phyloP scores from a whole-genome alignment of 2,329 filamentous ascomycete genomes.

The Trichoderma sp. region DNA sequence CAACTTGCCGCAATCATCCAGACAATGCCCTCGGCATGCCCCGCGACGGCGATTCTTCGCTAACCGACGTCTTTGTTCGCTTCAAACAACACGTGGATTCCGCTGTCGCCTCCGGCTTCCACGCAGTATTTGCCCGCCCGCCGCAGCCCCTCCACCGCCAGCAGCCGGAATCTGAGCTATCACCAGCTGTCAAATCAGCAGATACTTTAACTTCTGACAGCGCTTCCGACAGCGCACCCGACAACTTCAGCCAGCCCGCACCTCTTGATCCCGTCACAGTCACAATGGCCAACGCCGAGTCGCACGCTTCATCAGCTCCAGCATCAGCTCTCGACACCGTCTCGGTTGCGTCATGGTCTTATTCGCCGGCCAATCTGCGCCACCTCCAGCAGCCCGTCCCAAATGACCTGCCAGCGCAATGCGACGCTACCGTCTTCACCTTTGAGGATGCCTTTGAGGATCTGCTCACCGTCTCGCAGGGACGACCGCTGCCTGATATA shows the following conservation, averaged over 20 bases:
- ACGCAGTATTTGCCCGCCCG: slow-evolving; percentile 29
- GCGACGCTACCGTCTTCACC: slow-evolving; percentile 49
- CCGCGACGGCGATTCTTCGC: slow-evolving; percentile 30
- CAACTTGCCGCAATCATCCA: background rate
- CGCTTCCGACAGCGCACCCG: background rate
- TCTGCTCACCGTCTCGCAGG: slow-evolving; percentile 53
- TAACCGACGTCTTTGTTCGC: slow-evolving; percentile 30
- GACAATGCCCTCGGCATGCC: slow-evolving; percentile 30
- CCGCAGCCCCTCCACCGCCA: slow-evolving; percentile 13
- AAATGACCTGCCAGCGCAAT: slow-evolving; percentile 46
- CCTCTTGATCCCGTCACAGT: slow-evolving; percentile 17
- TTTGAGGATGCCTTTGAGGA: slow-evolving; percentile 64
- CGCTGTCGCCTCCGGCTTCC: slow-evolving; percentile 40
- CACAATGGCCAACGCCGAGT: slow-evolving; percentile 21
- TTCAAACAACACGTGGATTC: slow-evolving; percentile 42
- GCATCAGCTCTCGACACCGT: slow-evolving; percentile 30
- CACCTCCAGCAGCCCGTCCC: slow-evolving; percentile 54
- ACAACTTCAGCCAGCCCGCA: slow-evolving; percentile 14
- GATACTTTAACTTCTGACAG: slow-evolving; percentile 18
- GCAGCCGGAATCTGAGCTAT: background rate
- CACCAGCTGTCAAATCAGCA: slow-evolving; percentile 4
- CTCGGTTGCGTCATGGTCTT: slow-evolving; percentile 36
- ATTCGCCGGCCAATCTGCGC: slow-evolving; percentile 45
- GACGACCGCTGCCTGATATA: slow-evolving; percentile 48
- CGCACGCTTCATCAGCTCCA: background rate